A percentile compares a stretch with the other conserved stretches of the same genome.
Conservation (phyloP, 2,329 filamentous ascomycete genomes). For the Grosmannia clavigera region DNA sequence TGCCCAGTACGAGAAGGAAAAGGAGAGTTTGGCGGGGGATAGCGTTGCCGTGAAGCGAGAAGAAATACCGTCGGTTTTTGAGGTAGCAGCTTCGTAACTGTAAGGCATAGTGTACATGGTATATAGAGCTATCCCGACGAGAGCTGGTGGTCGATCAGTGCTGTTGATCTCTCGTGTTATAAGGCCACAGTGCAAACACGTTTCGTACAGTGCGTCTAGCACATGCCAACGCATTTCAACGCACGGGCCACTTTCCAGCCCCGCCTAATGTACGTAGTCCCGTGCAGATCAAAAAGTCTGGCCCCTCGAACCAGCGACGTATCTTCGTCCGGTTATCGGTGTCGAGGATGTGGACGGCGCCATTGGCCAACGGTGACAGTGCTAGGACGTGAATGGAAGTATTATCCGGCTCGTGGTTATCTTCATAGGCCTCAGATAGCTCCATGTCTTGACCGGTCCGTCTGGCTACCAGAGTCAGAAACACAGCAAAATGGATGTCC, state of each 20-base stretch:
- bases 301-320: not conserved
- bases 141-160: no score
- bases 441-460: not conserved
- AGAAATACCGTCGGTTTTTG: not conserved
- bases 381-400: not conserved
- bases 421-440: not conserved
- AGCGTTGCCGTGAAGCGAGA: not conserved
- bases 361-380: not conserved
- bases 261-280: no score
- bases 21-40: no score
- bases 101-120: not conserved
- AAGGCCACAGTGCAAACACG: not conserved
- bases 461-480: not conserved
- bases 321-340: not conserved
- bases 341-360: not conserved
- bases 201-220: no score
- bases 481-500: not conserved
- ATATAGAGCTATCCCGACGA: no score
- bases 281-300: not conserved
- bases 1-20: not conserved
- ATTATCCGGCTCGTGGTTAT: not conserved
- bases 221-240: not conserved
- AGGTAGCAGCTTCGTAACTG: not conserved
- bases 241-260: not conserved
- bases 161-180: not conserved